phyloP scores from a whole-genome alignment of 495 filamentous ascomycete genomes.

The Sordaria brevicollis region DNA sequence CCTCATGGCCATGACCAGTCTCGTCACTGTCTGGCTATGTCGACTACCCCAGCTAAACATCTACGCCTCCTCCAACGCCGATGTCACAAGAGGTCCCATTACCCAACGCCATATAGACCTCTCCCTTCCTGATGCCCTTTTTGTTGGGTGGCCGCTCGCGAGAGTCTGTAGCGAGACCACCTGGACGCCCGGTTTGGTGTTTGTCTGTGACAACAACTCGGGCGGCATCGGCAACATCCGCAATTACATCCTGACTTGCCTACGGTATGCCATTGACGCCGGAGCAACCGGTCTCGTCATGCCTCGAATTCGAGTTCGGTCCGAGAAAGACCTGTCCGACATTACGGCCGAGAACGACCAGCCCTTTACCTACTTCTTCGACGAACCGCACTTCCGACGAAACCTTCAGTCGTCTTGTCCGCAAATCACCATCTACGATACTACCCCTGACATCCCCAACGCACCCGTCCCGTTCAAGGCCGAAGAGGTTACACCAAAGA shows the following conservation, averaged over 20 bases:
- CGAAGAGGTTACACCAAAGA: slow-evolving; percentile 30
- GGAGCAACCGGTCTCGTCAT: slow-evolving; percentile 35
- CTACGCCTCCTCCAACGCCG: slow-evolving; percentile 3
- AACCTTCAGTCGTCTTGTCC: slow-evolving; percentile 28
- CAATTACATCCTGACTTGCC: slow-evolving; percentile 41
- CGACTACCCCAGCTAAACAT: slow-evolving; percentile 12
- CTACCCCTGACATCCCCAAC: slow-evolving; percentile 27
- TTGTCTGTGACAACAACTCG: slow-evolving; percentile 41
- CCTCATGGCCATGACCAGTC: slow-evolving; percentile 9
- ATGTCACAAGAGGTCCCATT: background rate
- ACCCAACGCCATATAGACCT: slow-evolving; percentile 16
- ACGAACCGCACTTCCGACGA: slow-evolving; percentile 28
- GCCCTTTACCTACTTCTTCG: slow-evolving; percentile 36
- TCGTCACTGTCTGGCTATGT: slow-evolving; percentile 15
- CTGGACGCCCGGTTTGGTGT: slow-evolving; percentile 30
- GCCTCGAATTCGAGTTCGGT: slow-evolving; percentile 30
- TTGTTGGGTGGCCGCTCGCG: slow-evolving; percentile 35
- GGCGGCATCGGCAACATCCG: slow-evolving; percentile 44
- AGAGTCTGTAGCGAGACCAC: slow-evolving; percentile 32
- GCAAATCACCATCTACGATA: slow-evolving; percentile 28
- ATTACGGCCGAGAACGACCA: slow-evolving; percentile 20
- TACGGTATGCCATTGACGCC: slow-evolving; percentile 40
- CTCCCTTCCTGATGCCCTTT: slow-evolving; percentile 27
- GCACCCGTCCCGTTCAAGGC: slow-evolving; percentile 16
- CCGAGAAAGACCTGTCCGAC: slow-evolving; percentile 19